Conservation (phyloP, 805 yeast genomes). For the Lachancea thermotolerans region DNA sequence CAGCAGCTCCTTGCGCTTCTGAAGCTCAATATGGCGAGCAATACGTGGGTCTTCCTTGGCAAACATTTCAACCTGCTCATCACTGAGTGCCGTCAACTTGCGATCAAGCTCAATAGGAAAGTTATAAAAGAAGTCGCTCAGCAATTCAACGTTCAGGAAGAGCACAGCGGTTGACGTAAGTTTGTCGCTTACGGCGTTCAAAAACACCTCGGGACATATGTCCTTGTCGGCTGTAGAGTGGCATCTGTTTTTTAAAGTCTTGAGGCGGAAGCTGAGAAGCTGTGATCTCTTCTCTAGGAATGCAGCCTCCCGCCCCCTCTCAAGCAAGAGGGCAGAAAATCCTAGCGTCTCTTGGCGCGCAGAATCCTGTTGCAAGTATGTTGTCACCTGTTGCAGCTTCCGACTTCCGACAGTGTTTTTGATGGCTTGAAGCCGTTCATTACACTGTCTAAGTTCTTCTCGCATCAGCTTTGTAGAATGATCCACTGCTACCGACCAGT, state of each 20-base stretch:
- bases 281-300: constrained; percentile 70
- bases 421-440: constrained; percentile 49
- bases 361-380: constrained; percentile 45
- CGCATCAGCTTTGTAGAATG: constrained; percentile 65
- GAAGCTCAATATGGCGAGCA: constrained; percentile 84
- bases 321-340: constrained; percentile 67
- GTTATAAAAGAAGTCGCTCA: constrained; percentile 92
- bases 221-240: constrained; percentile 71
- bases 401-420: constrained; percentile 74
- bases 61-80: constrained; percentile 76
- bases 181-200: constrained; percentile 88
- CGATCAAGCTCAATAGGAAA: constrained; percentile 91
- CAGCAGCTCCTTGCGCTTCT: constrained; percentile 82
- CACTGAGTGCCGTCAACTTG: constrained; percentile 53
- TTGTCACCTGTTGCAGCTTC: constrained; percentile 75
- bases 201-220: constrained; percentile 89
- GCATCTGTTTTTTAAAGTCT: constrained; percentile 69
- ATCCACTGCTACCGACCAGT: constrained; percentile 79
- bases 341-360: constrained; percentile 67
- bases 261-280: constrained; percentile 66
- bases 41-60: constrained; percentile 94
- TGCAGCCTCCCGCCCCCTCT: constrained; percentile 76
- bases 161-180: constrained; percentile 88
- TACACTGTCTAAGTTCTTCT: constrained; percentile 84
- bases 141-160: constrained; percentile 85